A percentile compares a stretch with the other conserved stretches of the same genome.
Evolutionary conservation across 192 early-diverging fungal genomes (phyloP).

Genomic region (Thoreauomyces humboldtii): DNA sequence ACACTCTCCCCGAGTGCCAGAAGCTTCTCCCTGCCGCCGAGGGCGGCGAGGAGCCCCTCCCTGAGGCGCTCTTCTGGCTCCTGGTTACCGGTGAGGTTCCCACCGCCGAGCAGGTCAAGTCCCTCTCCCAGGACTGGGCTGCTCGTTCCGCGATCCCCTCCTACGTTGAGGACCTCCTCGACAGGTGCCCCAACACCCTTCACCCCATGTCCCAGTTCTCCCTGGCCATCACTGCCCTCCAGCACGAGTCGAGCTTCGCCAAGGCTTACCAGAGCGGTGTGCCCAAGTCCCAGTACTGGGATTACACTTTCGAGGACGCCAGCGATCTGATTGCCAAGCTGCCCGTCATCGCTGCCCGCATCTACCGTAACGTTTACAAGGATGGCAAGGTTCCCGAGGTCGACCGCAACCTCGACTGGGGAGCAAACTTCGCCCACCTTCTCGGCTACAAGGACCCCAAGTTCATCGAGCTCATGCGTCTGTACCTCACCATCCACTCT

Average conservation of each 20-base stretch:
- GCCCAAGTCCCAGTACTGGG: slow-evolving; percentile 95
- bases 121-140: slow-evolving; percentile 93
- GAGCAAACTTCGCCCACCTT: slow-evolving; percentile 91
- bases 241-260: slow-evolving; percentile 94
- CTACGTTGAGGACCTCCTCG: slow-evolving; percentile 96
- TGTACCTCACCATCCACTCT: slow-evolving; percentile 99
- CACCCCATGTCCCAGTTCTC: slow-evolving; percentile 99
- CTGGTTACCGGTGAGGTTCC: slow-evolving; percentile 97
- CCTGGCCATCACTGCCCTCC: slow-evolving; percentile 94
- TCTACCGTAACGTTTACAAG: slow-evolving; percentile 99
- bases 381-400: slow-evolving; percentile 89
- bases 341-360: slow-evolving; percentile 92
- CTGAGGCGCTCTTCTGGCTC: slow-evolving; percentile 98
- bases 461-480: slow-evolving; percentile 97
- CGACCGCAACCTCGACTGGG: slow-evolving; percentile 88
- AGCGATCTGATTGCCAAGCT: slow-evolving; percentile 99
- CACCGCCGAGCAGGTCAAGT: slow-evolving; percentile 84
- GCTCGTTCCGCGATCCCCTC: slow-evolving; percentile 86
- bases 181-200: slow-evolving; percentile 96
- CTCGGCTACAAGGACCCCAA: slow-evolving; percentile 86
- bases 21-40: slow-evolving; percentile 82
- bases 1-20: slow-evolving; percentile 96
- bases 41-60: slow-evolving; percentile 89
- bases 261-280: slow-evolving; percentile 94
- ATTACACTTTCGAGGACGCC: slow-evolving; percentile 92